A percentile compares a stretch with the other conserved stretches of the same genome.
Conservation (phyloP, 371 early-diverging fungal species). For the Mortierella sp. region DNA sequence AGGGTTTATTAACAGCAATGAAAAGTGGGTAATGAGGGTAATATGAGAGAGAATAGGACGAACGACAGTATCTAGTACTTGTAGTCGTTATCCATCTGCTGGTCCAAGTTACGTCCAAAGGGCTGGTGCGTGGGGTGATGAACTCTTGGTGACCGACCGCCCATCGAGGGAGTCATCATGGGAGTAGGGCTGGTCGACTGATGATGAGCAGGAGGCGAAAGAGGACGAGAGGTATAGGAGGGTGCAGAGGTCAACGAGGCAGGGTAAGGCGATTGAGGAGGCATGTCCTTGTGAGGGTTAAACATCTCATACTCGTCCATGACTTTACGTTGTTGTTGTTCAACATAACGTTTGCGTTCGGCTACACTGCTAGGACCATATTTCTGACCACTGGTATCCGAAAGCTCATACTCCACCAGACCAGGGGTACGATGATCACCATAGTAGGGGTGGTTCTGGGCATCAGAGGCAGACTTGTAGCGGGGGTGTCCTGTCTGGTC, state of each 20-base stretch:
- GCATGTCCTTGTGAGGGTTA: slow-evolving; percentile 41
- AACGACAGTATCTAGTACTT: slow-evolving; percentile 14
- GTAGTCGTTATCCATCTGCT: slow-evolving; percentile 38
- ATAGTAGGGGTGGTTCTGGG: slow-evolving; percentile 51
- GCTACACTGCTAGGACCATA: slow-evolving; percentile 47
- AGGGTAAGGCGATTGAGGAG: slow-evolving; percentile 53
- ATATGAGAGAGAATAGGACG: background rate
- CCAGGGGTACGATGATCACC: slow-evolving; percentile 38
- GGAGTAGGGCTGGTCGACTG: background rate
- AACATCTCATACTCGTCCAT: slow-evolving; percentile 60
- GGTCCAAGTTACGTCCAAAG: slow-evolving; percentile 29
- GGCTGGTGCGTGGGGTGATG: slow-evolving; percentile 28
- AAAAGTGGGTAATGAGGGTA: background rate
- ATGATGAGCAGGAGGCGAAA: background rate
- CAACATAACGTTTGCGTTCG: slow-evolving; percentile 56
- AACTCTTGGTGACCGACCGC: slow-evolving; percentile 51
- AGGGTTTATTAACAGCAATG: background rate
- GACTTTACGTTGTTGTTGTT: slow-evolving; percentile 57
- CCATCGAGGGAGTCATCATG: slow-evolving; percentile 49
- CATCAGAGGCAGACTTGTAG: slow-evolving; percentile 52
- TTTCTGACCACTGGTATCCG: slow-evolving; percentile 54
- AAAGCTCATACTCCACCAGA: slow-evolving; percentile 53
- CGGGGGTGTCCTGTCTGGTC: slow-evolving; percentile 56
- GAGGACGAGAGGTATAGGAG: slow-evolving; percentile 37
- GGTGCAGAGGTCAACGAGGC: slow-evolving; percentile 38